A percentile compares a stretch with the other conserved stretches of the same genome.
Evolutionary conservation across 2,329 filamentous ascomycete genomes (phyloP).

Genomic region (Colletotrichum truncatum): DNA sequence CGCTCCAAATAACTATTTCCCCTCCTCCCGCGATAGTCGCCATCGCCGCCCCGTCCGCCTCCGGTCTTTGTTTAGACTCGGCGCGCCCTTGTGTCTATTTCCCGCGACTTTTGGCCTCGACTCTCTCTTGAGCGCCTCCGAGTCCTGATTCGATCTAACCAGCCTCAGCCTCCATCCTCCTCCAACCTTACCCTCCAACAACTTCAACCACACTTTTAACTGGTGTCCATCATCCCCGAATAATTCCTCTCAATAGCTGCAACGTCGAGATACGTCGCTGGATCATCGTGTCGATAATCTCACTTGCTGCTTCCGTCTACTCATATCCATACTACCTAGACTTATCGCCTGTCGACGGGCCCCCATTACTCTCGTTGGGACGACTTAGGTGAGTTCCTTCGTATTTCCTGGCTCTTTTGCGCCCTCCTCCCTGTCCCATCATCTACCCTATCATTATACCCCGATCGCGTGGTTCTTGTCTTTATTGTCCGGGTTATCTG

Average conservation of each 20-base stretch:
- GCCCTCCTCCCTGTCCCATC: neutral
- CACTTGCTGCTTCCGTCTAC: neutral
- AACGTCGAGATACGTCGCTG: conserved; percentile 5
- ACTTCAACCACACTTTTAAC: neutral
- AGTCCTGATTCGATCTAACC: neutral
- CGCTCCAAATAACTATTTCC: conserved; percentile 3
- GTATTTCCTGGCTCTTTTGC: neutral
- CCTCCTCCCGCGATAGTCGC: conserved; percentile 15
- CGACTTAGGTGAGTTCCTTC: conserved; percentile 21
- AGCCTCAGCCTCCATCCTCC: neutral
- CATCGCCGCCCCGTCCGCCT: conserved; percentile 11
- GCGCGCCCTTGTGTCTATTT: neutral
- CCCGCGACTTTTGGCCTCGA: conserved; percentile 1
- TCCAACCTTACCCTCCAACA: neutral
- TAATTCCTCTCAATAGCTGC: neutral
- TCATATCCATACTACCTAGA: neutral
- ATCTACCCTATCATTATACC: neutral
- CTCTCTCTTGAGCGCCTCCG: neutral
- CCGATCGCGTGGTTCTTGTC: neutral
- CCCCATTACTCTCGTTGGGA: neutral
- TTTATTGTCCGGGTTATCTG: neutral
- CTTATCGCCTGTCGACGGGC: conserved; percentile 14
- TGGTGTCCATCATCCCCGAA: conserved; percentile 9
- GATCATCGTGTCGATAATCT: conserved; percentile 1
- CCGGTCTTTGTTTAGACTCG: conserved; percentile 1